Evolutionary conservation across 2,329 filamentous ascomycete genomes (phyloP).

Genomic region (Colletotrichum simmondsii): DNA sequence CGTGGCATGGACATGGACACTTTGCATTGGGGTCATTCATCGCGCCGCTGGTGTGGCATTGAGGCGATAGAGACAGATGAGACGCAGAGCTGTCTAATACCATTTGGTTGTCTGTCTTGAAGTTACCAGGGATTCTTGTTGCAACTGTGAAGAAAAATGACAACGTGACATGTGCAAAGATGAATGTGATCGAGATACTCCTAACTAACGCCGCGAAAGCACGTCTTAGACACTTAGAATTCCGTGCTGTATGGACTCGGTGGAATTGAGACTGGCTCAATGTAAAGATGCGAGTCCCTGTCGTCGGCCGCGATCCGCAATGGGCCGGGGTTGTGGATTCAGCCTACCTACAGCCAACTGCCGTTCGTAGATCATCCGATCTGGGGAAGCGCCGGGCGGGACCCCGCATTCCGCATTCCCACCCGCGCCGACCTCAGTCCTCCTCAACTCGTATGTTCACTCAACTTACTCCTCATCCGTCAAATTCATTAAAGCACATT

Average conservation of each 20-base stretch:
- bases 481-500: not conserved
- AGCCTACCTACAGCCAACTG: constrained; percentile 7
- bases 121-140: not conserved
- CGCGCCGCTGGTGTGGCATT: constrained; percentile 8
- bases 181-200: not conserved
- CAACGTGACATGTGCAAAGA: not conserved
- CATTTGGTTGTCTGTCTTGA: not conserved
- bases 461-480: not conserved
- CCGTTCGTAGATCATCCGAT: constrained; percentile 22
- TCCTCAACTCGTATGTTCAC: not conserved
- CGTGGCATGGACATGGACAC: constrained; percentile 10
- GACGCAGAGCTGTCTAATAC: constrained; percentile 24
- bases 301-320: constrained; percentile 6
- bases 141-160: not conserved
- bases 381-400: constrained; percentile 24
- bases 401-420: constrained; percentile 27
- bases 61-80: constrained; percentile 7
- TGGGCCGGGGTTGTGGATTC: constrained; percentile 8
- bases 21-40: constrained; percentile 21
- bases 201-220: not conserved
- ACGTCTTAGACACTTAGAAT: not conserved
- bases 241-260: not conserved
- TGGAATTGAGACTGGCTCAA: not conserved
- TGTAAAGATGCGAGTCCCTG: not conserved
- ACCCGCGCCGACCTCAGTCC: constrained; percentile 6